Evolutionary conservation across 2,329 filamentous ascomycete species (phyloP), one percentile per base, ranked within the genome.

Genomic region (Calycina herbarum): DNA sequence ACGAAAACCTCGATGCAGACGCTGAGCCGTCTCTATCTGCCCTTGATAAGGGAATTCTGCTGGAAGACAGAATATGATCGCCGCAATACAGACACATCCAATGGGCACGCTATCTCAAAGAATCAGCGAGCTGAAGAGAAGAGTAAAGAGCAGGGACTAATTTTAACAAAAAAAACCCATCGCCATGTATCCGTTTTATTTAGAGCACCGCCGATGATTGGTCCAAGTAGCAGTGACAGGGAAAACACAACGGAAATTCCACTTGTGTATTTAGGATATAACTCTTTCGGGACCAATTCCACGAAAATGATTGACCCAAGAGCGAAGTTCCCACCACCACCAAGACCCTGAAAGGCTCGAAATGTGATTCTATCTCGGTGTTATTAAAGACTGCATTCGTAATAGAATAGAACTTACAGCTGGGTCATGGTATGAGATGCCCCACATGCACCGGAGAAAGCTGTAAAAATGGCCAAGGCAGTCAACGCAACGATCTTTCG

Each of bases 401-500:
- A 20, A n/a, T 15, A 10, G 5, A 40, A 20, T 15, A 6, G 38
- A 15, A 64, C 67, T 66, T 42, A 68, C 70, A 54, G 64, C 31
- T 54, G 66, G 54, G 10, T 63, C 59, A 57, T 71, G 40, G 68
- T 62, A 59, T 64, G 63, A 45, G 56, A 33, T 8, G 58, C 66
- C 13, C 64, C 64, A 40, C 65, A 67, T 31, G 60, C 59, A 3
- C 57, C 57, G 13, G 64, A 65, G 20, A 62, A 62, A 13, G 48
- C 51, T 7, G 51, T 64, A 57, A 64, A 64, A 7, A 58, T 8
- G 8, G 24, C n/a, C 13, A 61, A n/a, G 15, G 51, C 58, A n/a
- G 17, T 24, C n/a, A 64, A 48, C 11, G 57, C 40, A 27, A 51
- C 31, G 20, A n/a, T 11, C 51, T 65, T 65, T 20, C 57, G 42